Evolutionary conservation across 2,329 filamentous ascomycete genomes (phyloP).

Genomic region (Aspergillus unguis): DNA sequence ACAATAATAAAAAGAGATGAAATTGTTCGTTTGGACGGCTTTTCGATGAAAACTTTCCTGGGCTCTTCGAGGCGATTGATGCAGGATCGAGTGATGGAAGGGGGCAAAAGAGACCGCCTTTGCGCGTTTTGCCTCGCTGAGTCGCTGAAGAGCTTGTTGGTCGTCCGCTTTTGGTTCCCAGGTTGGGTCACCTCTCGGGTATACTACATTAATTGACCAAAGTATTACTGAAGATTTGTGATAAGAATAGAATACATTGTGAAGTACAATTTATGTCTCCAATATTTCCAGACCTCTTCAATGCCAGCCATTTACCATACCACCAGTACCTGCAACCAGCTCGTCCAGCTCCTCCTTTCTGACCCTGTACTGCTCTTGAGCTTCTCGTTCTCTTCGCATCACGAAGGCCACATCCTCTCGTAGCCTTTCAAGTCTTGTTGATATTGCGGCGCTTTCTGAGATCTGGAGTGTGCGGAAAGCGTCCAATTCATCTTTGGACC

Average conservation of each 20-base stretch:
- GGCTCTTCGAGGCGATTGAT: slow-evolving; percentile 11
- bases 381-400: slow-evolving; percentile 78
- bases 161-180: slow-evolving; percentile 18
- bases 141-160: not conserved
- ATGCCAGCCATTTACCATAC: slow-evolving; percentile 39
- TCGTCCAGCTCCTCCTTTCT: slow-evolving; percentile 73
- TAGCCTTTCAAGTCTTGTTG: slow-evolving; percentile 67
- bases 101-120: slow-evolving; percentile 22
- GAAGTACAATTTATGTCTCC: slow-evolving; percentile 5
- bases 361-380: slow-evolving; percentile 77
- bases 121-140: slow-evolving; percentile 4
- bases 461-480: slow-evolving; percentile 72
- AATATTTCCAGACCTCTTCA: slow-evolving; percentile 16
- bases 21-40: slow-evolving; percentile 6
- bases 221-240: not conserved
- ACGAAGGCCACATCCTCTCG: slow-evolving; percentile 82
- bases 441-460: slow-evolving; percentile 74
- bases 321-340: slow-evolving; percentile 43
- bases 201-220: not conserved
- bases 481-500: slow-evolving; percentile 68
- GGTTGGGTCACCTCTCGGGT: not conserved
- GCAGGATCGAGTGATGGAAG: slow-evolving; percentile 15
- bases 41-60: slow-evolving; percentile 14
- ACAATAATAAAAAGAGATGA: slow-evolving; percentile 6
- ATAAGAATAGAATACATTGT: slow-evolving; percentile 13